Base-by-base conservation (phyloP, 1,284 basidiomycete species). In the Apiotrichum gamsii region DNA sequence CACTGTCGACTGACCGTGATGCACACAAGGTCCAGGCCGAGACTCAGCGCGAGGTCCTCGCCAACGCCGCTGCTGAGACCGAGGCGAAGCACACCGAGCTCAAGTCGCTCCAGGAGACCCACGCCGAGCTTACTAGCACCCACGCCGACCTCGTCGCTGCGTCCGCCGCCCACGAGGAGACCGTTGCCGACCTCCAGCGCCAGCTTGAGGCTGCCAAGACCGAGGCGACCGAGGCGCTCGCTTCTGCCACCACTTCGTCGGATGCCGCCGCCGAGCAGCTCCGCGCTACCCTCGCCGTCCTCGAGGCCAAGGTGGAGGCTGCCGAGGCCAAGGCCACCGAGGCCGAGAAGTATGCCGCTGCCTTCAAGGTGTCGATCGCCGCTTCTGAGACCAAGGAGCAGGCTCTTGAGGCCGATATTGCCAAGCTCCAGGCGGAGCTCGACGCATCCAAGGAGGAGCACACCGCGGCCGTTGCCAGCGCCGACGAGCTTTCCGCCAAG, bases 111-210 rank as follows among this genome's bases (percentile, higher is more conserved):
- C 43, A 53, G 47, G 39, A 37, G 21, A 52, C 59, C 15, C 60
- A 60, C 38, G 56, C 49, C 4, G 38, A 52, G 21, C 50, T 61
- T 2, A 39, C 43, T 6, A 38, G 52, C 20, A 53, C 51, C 20
- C 51, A 64, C 39, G 50, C 54, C 15, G 56, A 54, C 9, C 52
- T 64, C 13, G 44, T 54, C 11, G 32, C 50, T 21, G 33, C 49
- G 11, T 56, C 57, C 4, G 42, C 43, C 5, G 39, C 43, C 1
- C 52, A 54, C 34, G 49, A 57, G 25, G 59, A 57, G 41, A 49
- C 39, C 3, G n/a, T 61, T 8, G 46, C 47, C n/a, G 45, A 49
- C 16, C 52, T 61, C 8, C 50, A 64, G 47, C 15, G 16, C 13
- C 49, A 59, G 49, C 47, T 63, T 16, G 43, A 49, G 25, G 42